Base-by-base conservation (phyloP, 192 early-diverging fungal genomes). In the Mortierella claussenii region DNA sequence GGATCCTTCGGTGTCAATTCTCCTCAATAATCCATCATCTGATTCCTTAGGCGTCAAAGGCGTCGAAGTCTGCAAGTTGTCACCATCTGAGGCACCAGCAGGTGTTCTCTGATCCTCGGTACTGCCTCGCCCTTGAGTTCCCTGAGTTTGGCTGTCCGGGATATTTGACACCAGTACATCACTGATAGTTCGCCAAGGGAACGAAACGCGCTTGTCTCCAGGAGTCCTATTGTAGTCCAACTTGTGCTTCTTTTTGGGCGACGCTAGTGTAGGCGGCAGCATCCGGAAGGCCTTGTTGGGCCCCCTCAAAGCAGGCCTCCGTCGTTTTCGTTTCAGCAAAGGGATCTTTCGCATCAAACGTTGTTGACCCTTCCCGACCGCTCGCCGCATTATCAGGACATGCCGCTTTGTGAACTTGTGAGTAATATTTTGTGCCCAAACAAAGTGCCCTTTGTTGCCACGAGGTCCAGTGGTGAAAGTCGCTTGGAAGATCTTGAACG, bases 351-450 rank as follows among this genome's bases (percentile, higher is more conserved):
- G 63, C 50, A 59, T 37, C 26, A 13, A 18, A 13, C 31, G 37
- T 23, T 45, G 50, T 17, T 24, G 2, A 15, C 42, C 50, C 3
- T 60, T 57, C 5, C 73, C 65, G 2, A 67, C 34, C 2, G 46
- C 58, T 27, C 5, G 0, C 0, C 73, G 73, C 73, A 76, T 76
- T n/a, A 52, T 27, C 4, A 46, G 46, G 20, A 66, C 37, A 6
- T 55, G 51, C 12, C 73, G 57, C 44, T 65, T 65, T 5, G 67
- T 13, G 20, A 47, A 66, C 43, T 76, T 76, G 26, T 49, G 36
- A n/a, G 73, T 76, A 30, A 60, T 54, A 15, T 53, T 42, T n/a
- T 67, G 56, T 11, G 49, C 57, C 73, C 73, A 76, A 3, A 50
- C 45, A 50, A 66, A 61, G 36, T 52, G 54, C 36, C 44, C 26